These are phyloP conservation scores for Cryptococcus neoformans DNA, from an alignment of 1,284 basidiomycete genomes.

Conservation along the genomic window DNA sequence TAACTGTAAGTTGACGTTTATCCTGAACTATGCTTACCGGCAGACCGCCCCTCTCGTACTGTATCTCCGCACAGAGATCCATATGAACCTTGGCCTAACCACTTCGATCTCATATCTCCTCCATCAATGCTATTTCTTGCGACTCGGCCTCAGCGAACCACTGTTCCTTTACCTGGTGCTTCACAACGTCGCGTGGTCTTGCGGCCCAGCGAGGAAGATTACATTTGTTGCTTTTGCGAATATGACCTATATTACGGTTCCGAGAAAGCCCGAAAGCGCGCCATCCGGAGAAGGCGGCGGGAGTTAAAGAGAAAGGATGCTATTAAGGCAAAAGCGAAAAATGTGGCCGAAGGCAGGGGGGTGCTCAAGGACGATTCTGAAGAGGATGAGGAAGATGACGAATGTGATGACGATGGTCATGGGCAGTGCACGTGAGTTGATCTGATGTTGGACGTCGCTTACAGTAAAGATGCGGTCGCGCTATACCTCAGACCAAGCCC, in stretches of 20 bases:
- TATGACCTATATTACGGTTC: constrained; percentile 75
- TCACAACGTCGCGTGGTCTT: constrained; percentile 13
- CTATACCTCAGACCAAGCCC: not conserved
- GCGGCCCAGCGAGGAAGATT: constrained; percentile 66
- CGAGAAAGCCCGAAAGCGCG: constrained; percentile 62
- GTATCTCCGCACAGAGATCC: constrained; percentile 24
- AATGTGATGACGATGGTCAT: constrained; percentile 18
- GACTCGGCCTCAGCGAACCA: constrained; percentile 22
- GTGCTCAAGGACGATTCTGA: constrained; percentile 23
- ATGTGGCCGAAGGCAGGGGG: constrained; percentile 39
- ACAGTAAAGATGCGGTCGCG: constrained; percentile 4
- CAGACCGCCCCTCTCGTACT: constrained; percentile 44
- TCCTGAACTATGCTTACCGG: not conserved
- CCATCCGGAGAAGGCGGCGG: constrained; percentile 70
- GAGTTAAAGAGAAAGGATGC: constrained; percentile 68
- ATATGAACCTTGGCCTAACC: constrained; percentile 35
- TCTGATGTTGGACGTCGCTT: constrained; percentile 13
- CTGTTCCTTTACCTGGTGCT: constrained; percentile 19
- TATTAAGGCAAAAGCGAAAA: constrained; percentile 69
- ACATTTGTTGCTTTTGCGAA: constrained; percentile 86
- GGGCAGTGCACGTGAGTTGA: constrained; percentile 7
- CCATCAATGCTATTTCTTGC: constrained; percentile 42
- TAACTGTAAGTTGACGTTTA: constrained; percentile 53
- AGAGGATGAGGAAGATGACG: constrained; percentile 24
- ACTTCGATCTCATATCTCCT: constrained; percentile 42